Base-by-base conservation (phyloP, 768 basidiomycete species). In the Tricholoma sp. region DNA sequence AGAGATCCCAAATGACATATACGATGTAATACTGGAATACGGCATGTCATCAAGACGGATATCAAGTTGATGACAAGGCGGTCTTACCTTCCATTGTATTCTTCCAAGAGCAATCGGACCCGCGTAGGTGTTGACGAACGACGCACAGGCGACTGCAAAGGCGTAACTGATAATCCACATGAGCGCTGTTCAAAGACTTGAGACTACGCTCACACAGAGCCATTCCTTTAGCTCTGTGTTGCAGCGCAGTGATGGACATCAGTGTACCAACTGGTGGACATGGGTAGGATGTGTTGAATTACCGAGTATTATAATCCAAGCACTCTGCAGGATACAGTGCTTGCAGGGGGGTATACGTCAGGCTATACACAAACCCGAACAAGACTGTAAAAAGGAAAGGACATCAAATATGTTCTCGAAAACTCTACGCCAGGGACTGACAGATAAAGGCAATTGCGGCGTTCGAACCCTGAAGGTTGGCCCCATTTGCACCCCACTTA, bases 181-280 rank as follows among this genome's bases (percentile, higher is more conserved):
- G 45, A 19, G 47, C 55, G 32, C 29, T 32, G 49, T 45, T 29
- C 22, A 18, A 10, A 18, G 11, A 11, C n/a, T n/a, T 41, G 58
- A 69, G 57, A 47, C 59, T 9, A 4, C 3, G 24, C 3, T 27
- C 24, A 27, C 24, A 83, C 70, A 80, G 64, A 4, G 82, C 82
- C 75, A 86, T 82, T 57, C 83, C 83, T 66, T 85, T 85, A 5
- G 83, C 83, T 45, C 83, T 74, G 35, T 46, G n/a, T n/a, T n/a
- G n/a, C n/a, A 10, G 43, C 1, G 31, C 8, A 32, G 31, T 32
- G 29, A 4, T 11, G 10, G 31, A 5, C 31, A 9, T 32, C 31
- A 32, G 6, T 32, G 31, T 4, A 7, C 31, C 31, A 32, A 32
- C 24, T 27, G 2, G 24, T 32, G 8, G 31, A 32, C 31, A 11